Percentiles rank a stretch among this genome's conserved stretches.
phyloP scores from a whole-genome alignment of 495 filamentous ascomycete species.

The Letharia columbiana region DNA sequence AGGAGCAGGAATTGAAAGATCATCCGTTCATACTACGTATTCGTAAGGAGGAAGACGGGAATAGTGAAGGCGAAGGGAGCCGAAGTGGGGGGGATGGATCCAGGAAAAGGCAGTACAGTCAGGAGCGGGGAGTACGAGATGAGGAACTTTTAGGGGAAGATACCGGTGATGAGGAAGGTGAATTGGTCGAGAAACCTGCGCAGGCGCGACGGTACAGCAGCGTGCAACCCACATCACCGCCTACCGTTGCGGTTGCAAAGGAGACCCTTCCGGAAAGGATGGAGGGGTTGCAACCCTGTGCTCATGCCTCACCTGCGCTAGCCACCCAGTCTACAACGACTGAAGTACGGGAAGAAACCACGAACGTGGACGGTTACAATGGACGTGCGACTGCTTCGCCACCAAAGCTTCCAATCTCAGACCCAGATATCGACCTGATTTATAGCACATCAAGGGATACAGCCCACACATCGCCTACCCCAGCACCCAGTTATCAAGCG shows the following conservation, averaged over 20 bases:
- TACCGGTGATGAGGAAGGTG: constrained; percentile 20
- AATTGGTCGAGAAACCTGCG: constrained; percentile 18
- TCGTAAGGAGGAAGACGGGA: constrained; percentile 13
- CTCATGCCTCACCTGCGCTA: background rate
- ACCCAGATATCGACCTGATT: background rate
- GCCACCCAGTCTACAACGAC: background rate
- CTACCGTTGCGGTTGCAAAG: background rate
- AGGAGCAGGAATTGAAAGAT: constrained; percentile 55
- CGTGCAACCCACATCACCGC: constrained; percentile 2
- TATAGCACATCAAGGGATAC: constrained; percentile 3
- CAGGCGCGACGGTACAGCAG: background rate
- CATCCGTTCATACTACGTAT: constrained; percentile 21
- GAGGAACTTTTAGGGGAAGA: constrained; percentile 27
- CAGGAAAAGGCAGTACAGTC: constrained; percentile 6
- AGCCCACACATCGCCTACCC: background rate
- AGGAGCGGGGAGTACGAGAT: constrained; percentile 23
- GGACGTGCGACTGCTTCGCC: constrained; percentile 3
- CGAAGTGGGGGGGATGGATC: constrained; percentile 7
- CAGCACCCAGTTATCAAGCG: constrained; percentile 3
- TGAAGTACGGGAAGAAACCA: background rate
- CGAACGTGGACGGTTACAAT: background rate
- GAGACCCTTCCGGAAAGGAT: constrained; percentile 3
- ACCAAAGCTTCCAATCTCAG: constrained; percentile 3
- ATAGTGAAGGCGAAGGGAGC: constrained; percentile 17
- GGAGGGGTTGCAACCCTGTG: background rate